Conservation (phyloP, 208 protist genomes). For the Trypanosoma platydactyli region DNA sequence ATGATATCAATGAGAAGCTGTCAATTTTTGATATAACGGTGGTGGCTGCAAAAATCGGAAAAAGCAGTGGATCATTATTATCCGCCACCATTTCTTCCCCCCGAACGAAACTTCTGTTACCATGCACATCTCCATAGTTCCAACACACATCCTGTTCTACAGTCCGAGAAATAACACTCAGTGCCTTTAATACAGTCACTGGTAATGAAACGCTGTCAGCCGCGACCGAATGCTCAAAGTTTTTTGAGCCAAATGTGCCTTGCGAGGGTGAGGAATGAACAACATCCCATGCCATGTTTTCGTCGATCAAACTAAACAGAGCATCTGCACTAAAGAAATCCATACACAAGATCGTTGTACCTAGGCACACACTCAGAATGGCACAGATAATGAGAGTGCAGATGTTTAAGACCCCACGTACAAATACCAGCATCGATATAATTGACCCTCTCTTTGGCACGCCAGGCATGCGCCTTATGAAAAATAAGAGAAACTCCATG, state of each 20-base stretch:
- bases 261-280: not conserved
- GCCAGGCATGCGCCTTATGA: not conserved
- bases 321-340: constrained; percentile 18
- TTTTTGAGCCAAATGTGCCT: not conserved
- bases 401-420: constrained; percentile 20
- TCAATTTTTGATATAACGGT: constrained; percentile 28
- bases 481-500: constrained; percentile 1
- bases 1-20: constrained; percentile 5
- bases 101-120: not conserved
- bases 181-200: constrained; percentile 20
- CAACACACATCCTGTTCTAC: constrained; percentile 13
- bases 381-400: constrained; percentile 1
- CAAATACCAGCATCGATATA: constrained; percentile 9
- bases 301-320: constrained; percentile 1
- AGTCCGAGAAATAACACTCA: constrained; percentile 15
- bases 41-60: constrained; percentile 25
- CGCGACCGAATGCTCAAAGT: not conserved
- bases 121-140: constrained; percentile 17
- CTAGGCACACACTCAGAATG: constrained; percentile 16
- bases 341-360: constrained; percentile 14
- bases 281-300: constrained; percentile 16
- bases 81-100: constrained; percentile 3
- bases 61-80: constrained; percentile 22
- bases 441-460: constrained; percentile 2
- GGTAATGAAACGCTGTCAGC: not conserved